phyloP scores from a whole-genome alignment of 139 green algal genomes.

The Chlamydomonas sp. region DNA sequence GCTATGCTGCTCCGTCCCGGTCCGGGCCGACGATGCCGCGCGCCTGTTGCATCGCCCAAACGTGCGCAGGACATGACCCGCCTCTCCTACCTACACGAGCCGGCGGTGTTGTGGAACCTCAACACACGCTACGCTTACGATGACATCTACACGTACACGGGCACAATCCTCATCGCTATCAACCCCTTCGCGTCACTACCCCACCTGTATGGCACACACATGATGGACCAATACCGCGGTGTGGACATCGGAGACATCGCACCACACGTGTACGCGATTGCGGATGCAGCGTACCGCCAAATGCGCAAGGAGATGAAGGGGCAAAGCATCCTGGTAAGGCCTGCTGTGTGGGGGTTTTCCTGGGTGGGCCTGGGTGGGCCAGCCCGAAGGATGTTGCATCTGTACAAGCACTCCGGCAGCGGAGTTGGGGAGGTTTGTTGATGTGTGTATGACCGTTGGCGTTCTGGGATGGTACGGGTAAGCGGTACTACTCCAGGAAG shows the following conservation, averaged over 20 bases:
- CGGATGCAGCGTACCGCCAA: conserved; percentile 85
- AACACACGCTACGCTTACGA: conserved; percentile 84
- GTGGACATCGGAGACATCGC: conserved; percentile 89
- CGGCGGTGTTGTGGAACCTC: conserved; percentile 94
- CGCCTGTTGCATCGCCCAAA: conserved; percentile 10
- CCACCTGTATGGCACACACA: conserved; percentile 90
- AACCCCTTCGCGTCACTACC: conserved; percentile 89
- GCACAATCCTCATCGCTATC: conserved; percentile 93
- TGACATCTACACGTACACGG: conserved; percentile 96
- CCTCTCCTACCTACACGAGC: conserved; percentile 98
- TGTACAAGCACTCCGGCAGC: too few relatives aligned
- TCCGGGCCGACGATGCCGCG: neutral
- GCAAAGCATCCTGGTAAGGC: conserved; percentile 89
- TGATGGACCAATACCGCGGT: conserved; percentile 94
- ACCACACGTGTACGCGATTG: conserved; percentile 94
- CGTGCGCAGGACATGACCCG: conserved; percentile 96
- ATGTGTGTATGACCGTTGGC: too few relatives aligned
- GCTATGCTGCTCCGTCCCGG: neutral
- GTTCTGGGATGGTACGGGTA: too few relatives aligned
- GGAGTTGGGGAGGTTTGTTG: too few relatives aligned
- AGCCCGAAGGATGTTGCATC: too few relatives aligned
- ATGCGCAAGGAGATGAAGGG: conserved; percentile 84
- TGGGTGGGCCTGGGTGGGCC: too few relatives aligned
- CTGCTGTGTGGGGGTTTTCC: too few relatives aligned
- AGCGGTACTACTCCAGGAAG: too few relatives aligned